Evolutionary conservation across 2,329 filamentous ascomycete genomes (phyloP).

Genomic region (Didymella keratinophila): DNA sequence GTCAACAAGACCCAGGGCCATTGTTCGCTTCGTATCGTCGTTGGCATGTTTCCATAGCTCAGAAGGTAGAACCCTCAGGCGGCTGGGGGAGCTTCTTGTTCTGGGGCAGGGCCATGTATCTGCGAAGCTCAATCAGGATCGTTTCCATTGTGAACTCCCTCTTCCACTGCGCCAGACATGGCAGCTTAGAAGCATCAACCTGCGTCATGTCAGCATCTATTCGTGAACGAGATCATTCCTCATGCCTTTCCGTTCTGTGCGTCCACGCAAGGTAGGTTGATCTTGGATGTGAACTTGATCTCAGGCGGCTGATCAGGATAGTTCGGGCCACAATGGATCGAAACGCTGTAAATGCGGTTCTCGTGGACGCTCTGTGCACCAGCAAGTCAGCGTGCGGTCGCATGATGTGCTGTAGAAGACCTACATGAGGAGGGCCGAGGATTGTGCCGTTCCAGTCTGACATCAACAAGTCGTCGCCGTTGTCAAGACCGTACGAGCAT

Average conservation of each 20-base stretch:
- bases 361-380: constrained; percentile 82
- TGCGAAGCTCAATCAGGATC: constrained; percentile 84
- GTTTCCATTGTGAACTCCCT: constrained; percentile 95
- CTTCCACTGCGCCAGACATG: constrained; percentile 89
- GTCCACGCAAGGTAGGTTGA: constrained; percentile 97
- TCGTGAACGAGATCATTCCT: not conserved
- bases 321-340: constrained; percentile 89
- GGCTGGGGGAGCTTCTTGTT: constrained; percentile 98
- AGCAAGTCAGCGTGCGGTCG: not conserved
- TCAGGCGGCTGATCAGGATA: constrained; percentile 91
- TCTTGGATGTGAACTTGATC: constrained; percentile 90
- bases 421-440: constrained; percentile 91
- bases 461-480: constrained; percentile 95
- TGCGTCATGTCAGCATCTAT: constrained; percentile 46
- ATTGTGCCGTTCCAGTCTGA: constrained; percentile 99
- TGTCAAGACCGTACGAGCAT: constrained; percentile 94
- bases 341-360: constrained; percentile 98
- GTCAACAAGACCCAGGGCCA: constrained; percentile 15
- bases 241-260: constrained; percentile 74
- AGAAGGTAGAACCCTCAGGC: constrained; percentile 77
- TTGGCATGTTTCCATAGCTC: constrained; percentile 5
- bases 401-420: constrained; percentile 46
- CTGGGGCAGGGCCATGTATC: constrained; percentile 89
- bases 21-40: constrained; percentile 17
- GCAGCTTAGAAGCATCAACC: constrained; percentile 84